phyloP scores from a whole-genome alignment of 2,329 filamentous ascomycete genomes.

The Aspergillus jensenii region DNA sequence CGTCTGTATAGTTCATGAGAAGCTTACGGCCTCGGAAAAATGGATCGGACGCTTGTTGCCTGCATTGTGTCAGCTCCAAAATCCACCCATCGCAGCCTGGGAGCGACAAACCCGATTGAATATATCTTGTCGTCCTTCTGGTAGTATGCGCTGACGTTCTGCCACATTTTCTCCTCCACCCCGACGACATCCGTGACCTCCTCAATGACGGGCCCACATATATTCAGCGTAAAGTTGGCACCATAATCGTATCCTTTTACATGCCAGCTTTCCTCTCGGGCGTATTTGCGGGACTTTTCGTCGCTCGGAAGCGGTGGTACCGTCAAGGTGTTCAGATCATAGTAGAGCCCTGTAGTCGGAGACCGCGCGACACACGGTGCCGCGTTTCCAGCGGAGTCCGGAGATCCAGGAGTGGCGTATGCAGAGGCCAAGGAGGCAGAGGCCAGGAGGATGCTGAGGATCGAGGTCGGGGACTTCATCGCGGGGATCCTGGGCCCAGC shows the following conservation, averaged over 20 bases:
- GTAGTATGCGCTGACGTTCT: conserved; percentile 53
- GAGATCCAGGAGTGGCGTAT: conserved; percentile 38
- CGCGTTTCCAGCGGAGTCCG: conserved; percentile 43
- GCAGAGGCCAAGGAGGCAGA: conserved; percentile 30
- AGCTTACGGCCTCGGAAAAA: conserved; percentile 59
- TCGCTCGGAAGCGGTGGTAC: conserved; percentile 48
- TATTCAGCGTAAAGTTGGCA: conserved; percentile 52
- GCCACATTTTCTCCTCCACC: conserved; percentile 40
- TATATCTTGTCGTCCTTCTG: conserved; percentile 43
- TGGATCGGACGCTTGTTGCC: conserved; percentile 46
- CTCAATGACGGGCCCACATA: conserved; percentile 52
- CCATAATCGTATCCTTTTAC: conserved; percentile 50
- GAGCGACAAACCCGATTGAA: conserved; percentile 43
- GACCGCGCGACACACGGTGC: conserved; percentile 64
- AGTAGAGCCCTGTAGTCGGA: conserved; percentile 61
- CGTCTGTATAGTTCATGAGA: conserved; percentile 73
- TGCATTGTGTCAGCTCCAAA: background rate
- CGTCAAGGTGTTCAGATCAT: conserved; percentile 61
- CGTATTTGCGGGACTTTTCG: conserved; percentile 39
- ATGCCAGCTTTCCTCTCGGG: conserved; percentile 48
- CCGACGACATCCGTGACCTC: conserved; percentile 48
- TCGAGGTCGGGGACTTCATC: conserved; percentile 37
- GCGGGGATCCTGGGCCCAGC: conserved; percentile 13
- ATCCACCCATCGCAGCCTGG: background rate
- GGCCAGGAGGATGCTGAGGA: conserved; percentile 34